Percentiles rank a stretch among this genome's conserved stretches.
Evolutionary conservation across 2,329 filamentous ascomycete species (phyloP).

Genomic region (Cercospora sp.): DNA sequence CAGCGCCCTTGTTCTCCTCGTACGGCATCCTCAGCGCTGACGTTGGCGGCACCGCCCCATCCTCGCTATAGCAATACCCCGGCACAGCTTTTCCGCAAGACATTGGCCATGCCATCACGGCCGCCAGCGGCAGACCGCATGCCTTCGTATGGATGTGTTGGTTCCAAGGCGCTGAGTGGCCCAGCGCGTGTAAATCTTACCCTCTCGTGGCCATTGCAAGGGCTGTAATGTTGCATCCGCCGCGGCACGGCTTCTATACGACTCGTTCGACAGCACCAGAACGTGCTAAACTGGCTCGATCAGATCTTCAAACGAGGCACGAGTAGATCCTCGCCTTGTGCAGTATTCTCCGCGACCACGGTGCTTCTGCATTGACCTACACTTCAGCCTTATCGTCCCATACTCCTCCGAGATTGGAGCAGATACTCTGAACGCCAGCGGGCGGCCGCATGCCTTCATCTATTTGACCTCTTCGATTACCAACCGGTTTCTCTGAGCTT

Average conservation of each 20-base stretch:
- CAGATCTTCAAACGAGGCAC: neutral
- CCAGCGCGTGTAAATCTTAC: neutral
- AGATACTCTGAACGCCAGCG: conserved; percentile 2
- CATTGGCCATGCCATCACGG: neutral
- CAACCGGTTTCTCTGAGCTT: neutral
- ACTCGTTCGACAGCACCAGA: neutral
- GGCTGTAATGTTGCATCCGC: neutral
- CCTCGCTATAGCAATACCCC: neutral
- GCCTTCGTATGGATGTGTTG: conserved; percentile 6
- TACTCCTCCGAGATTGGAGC: conserved; percentile 8
- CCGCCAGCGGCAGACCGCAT: conserved; percentile 4
- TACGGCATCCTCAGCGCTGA: neutral
- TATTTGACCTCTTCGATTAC: conserved; percentile 4
- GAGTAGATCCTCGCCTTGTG: conserved; percentile 12
- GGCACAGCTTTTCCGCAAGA: neutral
- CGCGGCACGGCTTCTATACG: neutral
- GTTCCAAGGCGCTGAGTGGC: neutral
- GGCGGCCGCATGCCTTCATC: conserved; percentile 14
- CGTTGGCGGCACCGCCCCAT: neutral
- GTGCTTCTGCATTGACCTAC: neutral
- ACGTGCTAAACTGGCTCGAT: neutral
- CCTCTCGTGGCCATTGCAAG: conserved; percentile 3
- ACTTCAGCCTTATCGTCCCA: neutral
- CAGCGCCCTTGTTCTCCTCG: neutral
- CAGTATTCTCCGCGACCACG: conserved; percentile 10